A percentile compares a stretch with the other conserved stretches of the same genome.
Conservation (phyloP, 2,329 filamentous ascomycete genomes). For the Hymenoscyphus repandus region DNA sequence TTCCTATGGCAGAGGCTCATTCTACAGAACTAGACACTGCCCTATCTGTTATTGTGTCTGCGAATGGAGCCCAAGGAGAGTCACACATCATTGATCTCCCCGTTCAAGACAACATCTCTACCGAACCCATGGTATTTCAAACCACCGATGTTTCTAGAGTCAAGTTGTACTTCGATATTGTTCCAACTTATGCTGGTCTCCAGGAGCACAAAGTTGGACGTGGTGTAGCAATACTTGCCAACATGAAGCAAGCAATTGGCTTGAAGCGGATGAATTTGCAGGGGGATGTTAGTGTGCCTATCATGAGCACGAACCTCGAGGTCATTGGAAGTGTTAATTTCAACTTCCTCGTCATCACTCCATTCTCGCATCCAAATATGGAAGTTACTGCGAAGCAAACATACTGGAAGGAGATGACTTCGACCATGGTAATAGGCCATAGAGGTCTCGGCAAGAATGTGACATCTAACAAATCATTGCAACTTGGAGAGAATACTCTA, state of each 20-base stretch:
- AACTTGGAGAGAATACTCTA: constrained; percentile 93
- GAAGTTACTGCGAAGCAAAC: constrained; percentile 84
- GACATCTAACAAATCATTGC: constrained; percentile 75
- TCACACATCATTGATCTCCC: constrained; percentile 87
- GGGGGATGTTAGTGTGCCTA: constrained; percentile 86
- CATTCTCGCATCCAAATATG: constrained; percentile 92
- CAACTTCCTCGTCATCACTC: constrained; percentile 92
- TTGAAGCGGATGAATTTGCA: constrained; percentile 86
- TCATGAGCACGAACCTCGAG: constrained; percentile 74
- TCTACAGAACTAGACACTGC: constrained; percentile 92
- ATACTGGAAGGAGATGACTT: constrained; percentile 90
- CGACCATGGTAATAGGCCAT: constrained; percentile 75
- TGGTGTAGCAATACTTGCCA: constrained; percentile 81
- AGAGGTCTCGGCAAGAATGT: constrained; percentile 86
- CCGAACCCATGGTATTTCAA: constrained; percentile 88
- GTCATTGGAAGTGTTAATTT: constrained; percentile 95
- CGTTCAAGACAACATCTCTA: constrained; percentile 88
- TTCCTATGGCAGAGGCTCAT: constrained; percentile 82
- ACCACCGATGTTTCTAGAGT: constrained; percentile 73
- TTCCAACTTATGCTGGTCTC: constrained; percentile 90
- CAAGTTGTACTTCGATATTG: constrained; percentile 87
- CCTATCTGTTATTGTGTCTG: constrained; percentile 84
- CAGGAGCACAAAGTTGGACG: constrained; percentile 85
- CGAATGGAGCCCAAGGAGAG: constrained; percentile 78
- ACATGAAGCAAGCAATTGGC: constrained; percentile 76